These are phyloP conservation scores for Copromyces sp. DNA, from an alignment of 495 filamentous ascomycete species.

Conservation along the genomic window DNA sequence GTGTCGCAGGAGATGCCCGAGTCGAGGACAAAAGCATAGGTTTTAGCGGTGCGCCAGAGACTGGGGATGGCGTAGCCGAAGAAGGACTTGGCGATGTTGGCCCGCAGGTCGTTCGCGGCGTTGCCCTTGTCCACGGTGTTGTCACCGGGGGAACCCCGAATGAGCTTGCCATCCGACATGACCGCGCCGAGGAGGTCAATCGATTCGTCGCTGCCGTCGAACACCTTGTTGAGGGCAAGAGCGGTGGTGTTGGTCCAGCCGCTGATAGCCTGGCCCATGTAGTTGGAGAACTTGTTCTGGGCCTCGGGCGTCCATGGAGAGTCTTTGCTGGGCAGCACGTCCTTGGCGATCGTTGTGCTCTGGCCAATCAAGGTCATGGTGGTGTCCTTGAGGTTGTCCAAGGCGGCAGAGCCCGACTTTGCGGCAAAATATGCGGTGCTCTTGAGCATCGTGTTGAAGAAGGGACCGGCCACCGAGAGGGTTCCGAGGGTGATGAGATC, in stretches of 20 bases:
- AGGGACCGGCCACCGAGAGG: slow-evolving; percentile 10
- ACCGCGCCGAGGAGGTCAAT: slow-evolving; percentile 7
- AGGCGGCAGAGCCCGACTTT: not conserved
- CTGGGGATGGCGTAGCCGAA: slow-evolving; percentile 25
- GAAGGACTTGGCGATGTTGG: slow-evolving; percentile 11
- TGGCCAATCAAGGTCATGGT: slow-evolving; percentile 3
- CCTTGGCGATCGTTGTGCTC: not conserved
- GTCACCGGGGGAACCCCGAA: slow-evolving; percentile 8
- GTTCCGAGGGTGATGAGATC: slow-evolving; percentile 18
- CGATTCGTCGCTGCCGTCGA: slow-evolving; percentile 7
- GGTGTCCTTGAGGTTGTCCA: slow-evolving; percentile 10
- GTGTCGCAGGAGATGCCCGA: slow-evolving; percentile 18
- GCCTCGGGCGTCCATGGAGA: slow-evolving; percentile 6
- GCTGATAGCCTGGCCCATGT: slow-evolving; percentile 12
- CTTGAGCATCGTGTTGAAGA: slow-evolving; percentile 13
- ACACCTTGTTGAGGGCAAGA: slow-evolving; percentile 1
- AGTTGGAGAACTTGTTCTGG: slow-evolving; percentile 11
- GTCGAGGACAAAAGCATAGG: slow-evolving; percentile 25
- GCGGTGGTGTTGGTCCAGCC: slow-evolving; percentile 11
- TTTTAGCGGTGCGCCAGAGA: slow-evolving; percentile 17
- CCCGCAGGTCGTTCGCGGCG: not conserved
- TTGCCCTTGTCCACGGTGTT: not conserved
- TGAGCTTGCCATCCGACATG: slow-evolving; percentile 22
- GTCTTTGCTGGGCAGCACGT: not conserved
- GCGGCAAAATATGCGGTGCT: not conserved